Percentiles rank a stretch among this genome's conserved stretches.
These are phyloP conservation scores for Phaeosphaeria sp. DNA, from an alignment of 2,329 filamentous ascomycete species.

Conservation along the genomic window DNA sequence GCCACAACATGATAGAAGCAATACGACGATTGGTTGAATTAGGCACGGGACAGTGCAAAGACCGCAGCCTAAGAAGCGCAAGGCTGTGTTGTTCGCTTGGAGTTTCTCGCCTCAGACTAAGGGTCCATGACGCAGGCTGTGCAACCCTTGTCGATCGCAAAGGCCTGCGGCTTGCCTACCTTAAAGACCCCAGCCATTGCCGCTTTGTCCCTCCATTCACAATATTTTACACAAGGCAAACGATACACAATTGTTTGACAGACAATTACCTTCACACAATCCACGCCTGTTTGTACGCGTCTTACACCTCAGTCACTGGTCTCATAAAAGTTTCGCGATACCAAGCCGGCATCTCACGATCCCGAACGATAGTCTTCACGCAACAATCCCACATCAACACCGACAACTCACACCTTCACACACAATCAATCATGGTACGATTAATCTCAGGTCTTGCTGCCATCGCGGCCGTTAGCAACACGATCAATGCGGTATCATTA, in stretches of 20 bases:
- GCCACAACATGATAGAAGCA: background rate
- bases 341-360: background rate
- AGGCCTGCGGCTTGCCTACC: background rate
- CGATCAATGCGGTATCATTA: constrained; percentile 34
- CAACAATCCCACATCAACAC: constrained; percentile 13
- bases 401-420: constrained; percentile 6
- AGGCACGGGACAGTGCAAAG: background rate
- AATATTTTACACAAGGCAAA: constrained; percentile 7
- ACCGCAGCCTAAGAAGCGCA: background rate
- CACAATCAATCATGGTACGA: constrained; percentile 5
- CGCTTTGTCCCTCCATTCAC: background rate
- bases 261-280: constrained; percentile 1
- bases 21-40: background rate
- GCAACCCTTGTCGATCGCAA: background rate
- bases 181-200: constrained; percentile 5
- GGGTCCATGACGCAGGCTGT: constrained; percentile 21
- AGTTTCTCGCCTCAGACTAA: constrained; percentile 4
- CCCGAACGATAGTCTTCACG: background rate
- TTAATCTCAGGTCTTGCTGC: constrained; percentile 38
- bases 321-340: background rate
- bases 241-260: constrained; percentile 7
- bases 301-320: background rate
- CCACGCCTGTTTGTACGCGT: background rate
- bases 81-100: constrained; percentile 3
- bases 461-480: constrained; percentile 27